Percentiles rank a stretch among this genome's conserved stretches.
These are phyloP conservation scores for Yarrowia sp. DNA, from an alignment of 805 yeast species.

Conservation along the genomic window DNA sequence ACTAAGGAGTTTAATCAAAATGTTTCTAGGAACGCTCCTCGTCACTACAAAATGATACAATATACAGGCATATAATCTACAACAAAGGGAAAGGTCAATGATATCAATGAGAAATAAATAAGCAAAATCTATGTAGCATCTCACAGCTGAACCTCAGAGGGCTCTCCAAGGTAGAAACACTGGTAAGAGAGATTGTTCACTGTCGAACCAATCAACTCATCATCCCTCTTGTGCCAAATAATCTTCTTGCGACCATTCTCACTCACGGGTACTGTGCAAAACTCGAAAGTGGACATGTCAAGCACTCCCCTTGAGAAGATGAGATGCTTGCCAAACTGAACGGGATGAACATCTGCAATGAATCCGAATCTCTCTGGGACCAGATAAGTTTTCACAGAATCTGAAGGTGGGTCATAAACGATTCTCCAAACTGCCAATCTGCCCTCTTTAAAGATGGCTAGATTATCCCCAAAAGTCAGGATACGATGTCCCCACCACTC, in stretches of 20 bases:
- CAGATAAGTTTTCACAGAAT: background rate
- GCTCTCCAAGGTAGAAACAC: conserved; percentile 22
- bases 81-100: background rate
- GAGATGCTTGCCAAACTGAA: conserved; percentile 20
- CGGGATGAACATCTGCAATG: conserved; percentile 10
- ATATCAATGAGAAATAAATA: background rate
- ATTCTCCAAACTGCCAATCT: background rate
- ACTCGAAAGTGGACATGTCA: conserved; percentile 23
- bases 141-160: too few species aligned
- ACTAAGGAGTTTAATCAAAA: too few species aligned
- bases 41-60: background rate
- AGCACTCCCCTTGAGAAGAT: conserved; percentile 26
- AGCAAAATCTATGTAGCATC: background rate
- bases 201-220: background rate
- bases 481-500: conserved; percentile 21
- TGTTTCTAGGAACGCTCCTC: too few species aligned
- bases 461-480: conserved; percentile 8
- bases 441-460: conserved; percentile 27
- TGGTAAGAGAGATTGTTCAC: background rate
- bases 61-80: background rate
- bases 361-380: conserved; percentile 1
- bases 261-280: conserved; percentile 8
- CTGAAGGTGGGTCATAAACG: background rate
- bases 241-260: conserved; percentile 14
- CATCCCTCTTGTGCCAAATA: conserved; percentile 24